Evolutionary conservation across 2,329 filamentous ascomycete species (phyloP).

Genomic region (Sporothrix phasma): DNA sequence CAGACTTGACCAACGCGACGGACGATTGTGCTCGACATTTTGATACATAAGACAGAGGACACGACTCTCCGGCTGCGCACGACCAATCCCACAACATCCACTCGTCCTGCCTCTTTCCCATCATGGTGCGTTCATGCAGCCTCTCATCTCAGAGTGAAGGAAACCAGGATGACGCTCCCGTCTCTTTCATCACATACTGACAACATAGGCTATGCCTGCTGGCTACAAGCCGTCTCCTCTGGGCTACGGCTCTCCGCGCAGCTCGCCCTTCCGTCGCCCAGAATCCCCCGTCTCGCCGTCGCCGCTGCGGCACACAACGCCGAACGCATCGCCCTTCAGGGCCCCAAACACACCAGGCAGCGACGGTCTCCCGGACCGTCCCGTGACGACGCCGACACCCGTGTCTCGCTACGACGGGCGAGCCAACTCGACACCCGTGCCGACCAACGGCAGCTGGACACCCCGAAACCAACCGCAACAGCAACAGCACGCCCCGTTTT

Average conservation of each 20-base stretch:
- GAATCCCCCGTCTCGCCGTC: constrained; percentile 58
- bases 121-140: not conserved
- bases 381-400: not conserved
- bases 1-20: too few relatives aligned
- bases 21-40: too few relatives aligned
- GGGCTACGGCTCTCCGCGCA: constrained; percentile 60
- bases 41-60: too few relatives aligned
- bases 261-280: constrained; percentile 53
- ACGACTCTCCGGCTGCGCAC: too few relatives aligned
- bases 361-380: not conserved
- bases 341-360: constrained; percentile 25
- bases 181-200: not conserved
- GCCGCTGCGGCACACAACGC: constrained; percentile 53
- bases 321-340: constrained; percentile 51
- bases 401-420: constrained; percentile 32
- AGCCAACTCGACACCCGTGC: constrained; percentile 31
- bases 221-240: constrained; percentile 63
- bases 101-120: too few relatives aligned
- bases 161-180: too few relatives aligned
- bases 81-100: not conserved
- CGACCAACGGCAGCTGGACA: constrained; percentile 30
- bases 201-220: constrained; percentile 39
- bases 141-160: too few relatives aligned
- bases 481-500: too few relatives aligned
- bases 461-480: constrained; percentile 25